A percentile compares a stretch with the other conserved stretches of the same genome.
phyloP scores from a whole-genome alignment of 148 eudicot genomes.

The Nyssa sinensis region DNA sequence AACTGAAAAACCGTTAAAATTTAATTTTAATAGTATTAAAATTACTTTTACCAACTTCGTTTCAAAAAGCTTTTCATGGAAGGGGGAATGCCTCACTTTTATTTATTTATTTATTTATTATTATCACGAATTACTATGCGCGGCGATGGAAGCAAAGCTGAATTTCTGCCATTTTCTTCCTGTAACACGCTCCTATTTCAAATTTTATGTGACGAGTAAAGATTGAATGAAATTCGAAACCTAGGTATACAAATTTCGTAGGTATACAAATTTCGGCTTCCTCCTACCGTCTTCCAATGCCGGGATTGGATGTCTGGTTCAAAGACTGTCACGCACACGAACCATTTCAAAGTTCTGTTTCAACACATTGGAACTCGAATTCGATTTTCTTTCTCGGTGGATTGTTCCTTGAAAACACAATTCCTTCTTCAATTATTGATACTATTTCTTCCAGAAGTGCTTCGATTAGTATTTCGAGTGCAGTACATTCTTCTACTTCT shows the following conservation, averaged over 20 bases:
- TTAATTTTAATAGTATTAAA: no score
- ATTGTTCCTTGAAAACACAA: constrained; percentile 51
- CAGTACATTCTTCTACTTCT: background rate
- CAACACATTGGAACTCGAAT: constrained; percentile 10
- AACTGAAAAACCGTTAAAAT: no score
- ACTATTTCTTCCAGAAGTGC: constrained; percentile 15
- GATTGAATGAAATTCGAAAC: constrained; percentile 3
- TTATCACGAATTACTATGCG: no score
- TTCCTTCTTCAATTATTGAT: constrained; percentile 47
- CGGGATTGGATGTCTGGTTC: constrained; percentile 10
- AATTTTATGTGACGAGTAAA: background rate
- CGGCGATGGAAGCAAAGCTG: constrained; percentile 13
- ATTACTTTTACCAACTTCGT: no score
- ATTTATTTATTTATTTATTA: no score
- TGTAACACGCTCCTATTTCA: constrained; percentile 6
- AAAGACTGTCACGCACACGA: background rate
- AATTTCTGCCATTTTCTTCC: background rate
- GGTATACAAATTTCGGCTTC: no score
- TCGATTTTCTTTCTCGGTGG: constrained; percentile 38
- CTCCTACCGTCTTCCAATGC: constrained; percentile 5
- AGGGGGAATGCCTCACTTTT: no score
- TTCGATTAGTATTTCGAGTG: background rate
- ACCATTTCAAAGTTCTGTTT: background rate
- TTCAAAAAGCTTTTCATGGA: no score
- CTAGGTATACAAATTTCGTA: no score